Evolutionary conservation across 257 asterid species (phyloP), one percentile per base, ranked within the genome.

Genomic region (Cinchona pubescens): DNA sequence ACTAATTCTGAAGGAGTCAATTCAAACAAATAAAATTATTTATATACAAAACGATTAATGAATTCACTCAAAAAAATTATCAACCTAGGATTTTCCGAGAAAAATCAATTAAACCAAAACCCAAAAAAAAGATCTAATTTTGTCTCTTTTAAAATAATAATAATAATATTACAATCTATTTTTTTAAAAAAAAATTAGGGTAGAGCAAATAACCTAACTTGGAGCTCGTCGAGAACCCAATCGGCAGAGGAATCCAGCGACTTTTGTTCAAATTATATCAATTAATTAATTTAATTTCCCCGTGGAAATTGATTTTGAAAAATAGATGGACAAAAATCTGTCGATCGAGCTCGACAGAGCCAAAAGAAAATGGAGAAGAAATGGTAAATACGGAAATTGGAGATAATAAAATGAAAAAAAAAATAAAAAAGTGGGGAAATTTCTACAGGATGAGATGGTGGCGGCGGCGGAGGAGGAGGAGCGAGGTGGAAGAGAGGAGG

Each of bases 1-100:
- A n/a, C n/a, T n/a, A n/a, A n/a, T n/a, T n/a, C 16, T 1, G 62
- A 67, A 76, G 19, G 23, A 58, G 62, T 70, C 73, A 73, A 80
- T 80, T 78, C 71, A 66, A 61, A 64, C 71, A 83, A 38, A 75
- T 37, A 76, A 68, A 71, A 68, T 25, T 8, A 12, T 45, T n/a
- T 74, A 65, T 64, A 67, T 82, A 82, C 27, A 61, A 83, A 19
- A 78, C 46, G 81, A 85, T 79, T 60, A 83, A 84, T 34, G 82
- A 86, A 81, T 86, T 37, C 70, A 79, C 53, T 62, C 34, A 11
- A 56, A 38, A 74, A 65, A n/a, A n/a, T n/a, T 58, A 49, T 60
- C n/a, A 82, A 53, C 73, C 86, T 75, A 81, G 79, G 82, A 85
- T 68, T 77, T 76, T 49, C 73, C 46, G 71, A 27, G 1, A 4